Base-by-base conservation (phyloP, 768 basidiomycete genomes). In the Pisolithus marmoratus region DNA sequence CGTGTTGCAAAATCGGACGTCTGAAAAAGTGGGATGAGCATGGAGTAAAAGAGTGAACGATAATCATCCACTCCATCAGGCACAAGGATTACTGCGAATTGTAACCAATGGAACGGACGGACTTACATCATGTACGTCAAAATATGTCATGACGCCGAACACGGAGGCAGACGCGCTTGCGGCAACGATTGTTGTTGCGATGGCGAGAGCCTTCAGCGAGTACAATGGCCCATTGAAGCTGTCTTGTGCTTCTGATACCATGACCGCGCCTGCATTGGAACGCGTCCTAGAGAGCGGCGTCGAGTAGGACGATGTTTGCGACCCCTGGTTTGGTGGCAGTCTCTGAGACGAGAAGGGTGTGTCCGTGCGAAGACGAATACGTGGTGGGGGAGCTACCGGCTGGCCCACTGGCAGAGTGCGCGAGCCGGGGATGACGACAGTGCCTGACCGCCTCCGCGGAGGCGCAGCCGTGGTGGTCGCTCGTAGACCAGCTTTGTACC, bases 151-250 rank as follows among this genome's bases (percentile, higher is more conserved):
- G 26, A 86, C 72, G 1, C 76, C 75, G 58, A 70, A 74, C 3
- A 80, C 67, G 5, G 78, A 63, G 0, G 63, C 68, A 5, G 71
- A 63, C 0, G 78, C 84, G 23, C 77, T 71, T 3, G 74, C 64
- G 0, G 74, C 58, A 23, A 87, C 85, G 31, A 85, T 59, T 9
- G 76, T 60, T 0, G 87, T 88, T 4, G 87, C 84, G 38, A 87
- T 74, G 3, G 75, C 71, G 38, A 90, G 81, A 0, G 86, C 87
- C 57, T 84, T 85, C 5, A 78, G 69, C 1, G 79, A 76, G 56
- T 82, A 75, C 2, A 85, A 51, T 0, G 77, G 77, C 0, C 74
- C 78, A 42, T 79, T 80, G 58, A 77, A 76, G 36, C 69, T 63
- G 52, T 74, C 72, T 5, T 58, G 60, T 29, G 38, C 46, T 34